These are phyloP conservation scores for Angomonas deanei DNA, from an alignment of 208 protist genomes.

Conservation along the genomic window DNA sequence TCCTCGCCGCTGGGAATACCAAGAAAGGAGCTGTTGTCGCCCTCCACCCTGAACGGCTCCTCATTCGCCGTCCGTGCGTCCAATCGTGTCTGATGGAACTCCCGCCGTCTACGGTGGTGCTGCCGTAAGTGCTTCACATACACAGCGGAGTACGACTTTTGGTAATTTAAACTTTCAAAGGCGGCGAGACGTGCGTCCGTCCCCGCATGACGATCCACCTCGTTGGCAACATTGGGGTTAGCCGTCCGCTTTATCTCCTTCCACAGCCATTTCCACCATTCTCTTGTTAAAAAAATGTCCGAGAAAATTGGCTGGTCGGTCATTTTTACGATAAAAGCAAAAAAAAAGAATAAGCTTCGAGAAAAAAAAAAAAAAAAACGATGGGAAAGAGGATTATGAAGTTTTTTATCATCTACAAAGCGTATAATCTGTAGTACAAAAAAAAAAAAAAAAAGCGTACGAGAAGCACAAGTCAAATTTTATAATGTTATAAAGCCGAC, in stretches of 20 bases:
- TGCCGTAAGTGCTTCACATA: slow-evolving; percentile 73
- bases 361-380: background rate
- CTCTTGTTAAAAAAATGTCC: background rate
- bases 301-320: background rate
- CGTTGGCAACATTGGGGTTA: slow-evolving; percentile 53
- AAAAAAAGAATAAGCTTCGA: slow-evolving; percentile 5
- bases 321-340: background rate
- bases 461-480: background rate
- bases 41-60: background rate
- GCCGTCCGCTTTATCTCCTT: slow-evolving; percentile 44
- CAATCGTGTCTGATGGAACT: slow-evolving; percentile 8
- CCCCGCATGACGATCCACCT: slow-evolving; percentile 29
- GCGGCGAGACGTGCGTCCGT: slow-evolving; percentile 51
- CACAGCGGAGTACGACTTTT: slow-evolving; percentile 75
- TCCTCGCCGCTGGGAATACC: background rate
- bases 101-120: slow-evolving; percentile 8
- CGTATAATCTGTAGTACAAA: background rate
- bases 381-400: too few relatives aligned
- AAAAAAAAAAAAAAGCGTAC: background rate
- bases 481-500: too few relatives aligned
- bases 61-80: background rate
- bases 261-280: slow-evolving; percentile 17
- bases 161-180: slow-evolving; percentile 85
- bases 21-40: background rate
- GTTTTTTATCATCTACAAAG: too few relatives aligned